phyloP scores from a whole-genome alignment of 805 yeast species.

The Saturnispora zaruensis region DNA sequence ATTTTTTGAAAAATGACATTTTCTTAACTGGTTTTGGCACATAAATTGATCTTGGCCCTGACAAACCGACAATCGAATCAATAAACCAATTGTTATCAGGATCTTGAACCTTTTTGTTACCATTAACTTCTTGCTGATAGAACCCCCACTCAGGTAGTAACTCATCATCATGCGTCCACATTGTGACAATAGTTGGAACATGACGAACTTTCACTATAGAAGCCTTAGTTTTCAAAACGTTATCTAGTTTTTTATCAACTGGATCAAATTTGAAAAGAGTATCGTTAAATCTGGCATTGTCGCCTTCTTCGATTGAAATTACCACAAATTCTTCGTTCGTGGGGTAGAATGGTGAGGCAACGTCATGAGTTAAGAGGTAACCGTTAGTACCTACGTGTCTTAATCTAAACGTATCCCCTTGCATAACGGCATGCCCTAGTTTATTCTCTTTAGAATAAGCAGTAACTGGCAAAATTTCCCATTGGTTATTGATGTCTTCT shows the following conservation, averaged over 20 bases:
- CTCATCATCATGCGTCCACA: conserved; percentile 87
- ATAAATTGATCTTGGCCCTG: conserved; percentile 54
- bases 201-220: conserved; percentile 67
- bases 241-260: conserved; percentile 41
- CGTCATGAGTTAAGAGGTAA: conserved; percentile 81
- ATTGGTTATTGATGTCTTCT: conserved; percentile 67
- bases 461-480: conserved; percentile 71
- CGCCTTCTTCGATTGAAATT: conserved; percentile 51
- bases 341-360: conserved; percentile 86
- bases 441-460: conserved; percentile 35
- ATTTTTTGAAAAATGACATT: conserved; percentile 73
- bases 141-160: conserved; percentile 93
- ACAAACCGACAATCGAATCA: conserved; percentile 58
- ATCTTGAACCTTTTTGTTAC: conserved; percentile 74
- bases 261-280: conserved; percentile 73
- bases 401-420: conserved; percentile 71
- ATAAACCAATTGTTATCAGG: conserved; percentile 65
- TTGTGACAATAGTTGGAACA: conserved; percentile 78
- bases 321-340: conserved; percentile 93
- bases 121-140: conserved; percentile 87
- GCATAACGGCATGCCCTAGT: conserved; percentile 43
- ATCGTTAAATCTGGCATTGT: conserved; percentile 46
- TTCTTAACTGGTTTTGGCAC: conserved; percentile 54
- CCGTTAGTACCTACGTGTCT: conserved; percentile 77
- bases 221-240: conserved; percentile 58